Evolutionary conservation across 129 eudicot genomes (phyloP).

Genomic region (Escallonia rubra): DNA sequence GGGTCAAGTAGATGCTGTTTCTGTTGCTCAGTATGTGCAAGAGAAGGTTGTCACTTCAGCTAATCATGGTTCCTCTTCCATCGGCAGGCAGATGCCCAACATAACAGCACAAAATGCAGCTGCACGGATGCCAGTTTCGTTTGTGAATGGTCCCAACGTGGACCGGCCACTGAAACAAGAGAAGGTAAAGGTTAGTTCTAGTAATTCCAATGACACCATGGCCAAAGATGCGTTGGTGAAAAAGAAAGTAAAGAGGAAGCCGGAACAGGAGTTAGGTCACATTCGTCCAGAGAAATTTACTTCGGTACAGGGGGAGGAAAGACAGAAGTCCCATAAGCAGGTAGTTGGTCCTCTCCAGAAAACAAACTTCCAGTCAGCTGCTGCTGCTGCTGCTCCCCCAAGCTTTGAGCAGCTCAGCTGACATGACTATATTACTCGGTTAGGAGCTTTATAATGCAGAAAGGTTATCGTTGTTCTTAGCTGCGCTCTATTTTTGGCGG

Average conservation of each 20-base stretch:
- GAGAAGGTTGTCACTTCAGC: constrained; percentile 27
- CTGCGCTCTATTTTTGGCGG: not conserved
- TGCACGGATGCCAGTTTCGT: constrained; percentile 15
- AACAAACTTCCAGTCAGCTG: constrained; percentile 22
- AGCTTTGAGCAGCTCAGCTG: constrained; percentile 14
- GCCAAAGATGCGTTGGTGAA: constrained; percentile 30
- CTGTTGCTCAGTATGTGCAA: constrained; percentile 36
- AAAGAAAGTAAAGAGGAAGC: constrained; percentile 67
- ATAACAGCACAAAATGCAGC: constrained; percentile 23
- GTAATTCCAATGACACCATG: constrained; percentile 22
- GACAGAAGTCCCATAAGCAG: constrained; percentile 41
- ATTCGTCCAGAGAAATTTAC: constrained; percentile 35
- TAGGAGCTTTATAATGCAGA: not conserved
- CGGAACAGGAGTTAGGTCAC: constrained; percentile 27
- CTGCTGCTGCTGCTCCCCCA: constrained; percentile 3
- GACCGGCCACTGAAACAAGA: constrained; percentile 60
- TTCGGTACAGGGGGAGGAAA: constrained; percentile 38
- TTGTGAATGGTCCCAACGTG: constrained; percentile 7
- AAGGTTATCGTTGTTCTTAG: not conserved
- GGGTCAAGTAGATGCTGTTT: constrained; percentile 26
- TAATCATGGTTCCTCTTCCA: constrained; percentile 7
- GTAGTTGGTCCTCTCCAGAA: constrained; percentile 18
- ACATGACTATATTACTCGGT: not conserved
- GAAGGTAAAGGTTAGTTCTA: constrained; percentile 39
- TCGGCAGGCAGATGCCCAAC: constrained; percentile 23